Evolutionary conservation across 1,284 basidiomycete genomes (phyloP), one percentile per base, ranked within the genome.

Genomic region (Malassezia globosa): DNA sequence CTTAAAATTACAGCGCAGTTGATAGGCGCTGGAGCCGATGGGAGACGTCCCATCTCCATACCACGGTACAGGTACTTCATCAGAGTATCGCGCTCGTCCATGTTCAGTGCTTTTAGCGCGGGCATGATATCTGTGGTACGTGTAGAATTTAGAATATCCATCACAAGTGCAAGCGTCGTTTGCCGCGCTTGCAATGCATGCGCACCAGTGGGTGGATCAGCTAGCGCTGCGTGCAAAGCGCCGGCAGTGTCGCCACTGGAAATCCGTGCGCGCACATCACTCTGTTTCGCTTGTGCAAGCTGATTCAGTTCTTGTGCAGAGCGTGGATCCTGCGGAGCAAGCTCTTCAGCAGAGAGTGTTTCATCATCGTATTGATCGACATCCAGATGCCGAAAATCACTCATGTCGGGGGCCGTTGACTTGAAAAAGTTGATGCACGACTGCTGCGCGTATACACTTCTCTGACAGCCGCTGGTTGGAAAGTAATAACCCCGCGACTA

Each of bases 1-100:
- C 81, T 83, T 21, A 97, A 76, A 42, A 97, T 75, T 18, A 95
- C 88, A 59, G 87, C 89, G 41, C 64, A 62, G 47, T 64, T 64
- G 53, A 64, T 45, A 31, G 55, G 50, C 8, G 49, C 42, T 29
- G 55, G 53, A 7, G 53, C 48, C 2, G 54, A 42, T 7, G 14
- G 23, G 36, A 82, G 79, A 49, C 54, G 38, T 81, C 84, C 38
- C 80, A 62, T 44, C 37, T 64, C 85, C 85, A 87, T 88, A 25
- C 84, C 89, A 75, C 97, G 97, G 81, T 97, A 97, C 21, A 97
- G 76, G 69, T 94, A 97, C 72, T 94, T 95, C 92, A 96, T 97
- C 49, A 96, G 77, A 27, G 82, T 85, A 66, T 95, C 92, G 63
- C 94, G 87, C 56, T 85, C 78, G 39, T 87, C 82, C 54, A 81